Conservation (phyloP, 2,329 filamentous ascomycete species). For the Rhinocladiella similis region DNA sequence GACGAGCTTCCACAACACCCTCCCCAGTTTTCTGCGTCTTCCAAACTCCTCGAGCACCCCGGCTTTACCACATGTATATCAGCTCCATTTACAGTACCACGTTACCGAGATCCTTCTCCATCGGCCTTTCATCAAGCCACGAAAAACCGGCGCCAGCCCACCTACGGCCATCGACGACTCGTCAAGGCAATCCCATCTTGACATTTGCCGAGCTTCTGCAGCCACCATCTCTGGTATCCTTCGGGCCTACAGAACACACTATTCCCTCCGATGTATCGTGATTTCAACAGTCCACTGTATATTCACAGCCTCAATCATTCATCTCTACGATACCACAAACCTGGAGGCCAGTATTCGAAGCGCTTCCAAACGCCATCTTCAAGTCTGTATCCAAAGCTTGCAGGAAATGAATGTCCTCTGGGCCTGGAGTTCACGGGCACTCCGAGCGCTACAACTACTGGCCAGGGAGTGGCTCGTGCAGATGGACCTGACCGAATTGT, state of each 20-base stretch:
- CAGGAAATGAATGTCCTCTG: slow-evolving; percentile 9
- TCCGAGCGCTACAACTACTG: not conserved
- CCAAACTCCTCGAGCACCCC: not conserved
- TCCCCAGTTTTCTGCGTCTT: not conserved
- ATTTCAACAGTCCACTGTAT: slow-evolving; percentile 8
- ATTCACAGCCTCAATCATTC: slow-evolving; percentile 6
- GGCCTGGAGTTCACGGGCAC: not conserved
- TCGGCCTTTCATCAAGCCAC: slow-evolving; percentile 4
- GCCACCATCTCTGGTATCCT: slow-evolving; percentile 4
- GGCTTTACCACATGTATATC: not conserved
- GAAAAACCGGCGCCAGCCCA: not conserved
- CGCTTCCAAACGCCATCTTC: not conserved
- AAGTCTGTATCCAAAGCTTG: not conserved
- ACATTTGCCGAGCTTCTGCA: slow-evolving; percentile 4
- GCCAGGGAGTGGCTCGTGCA: not conserved
- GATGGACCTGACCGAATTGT: not conserved
- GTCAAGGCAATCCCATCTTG: not conserved
- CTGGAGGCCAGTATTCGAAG: not conserved
- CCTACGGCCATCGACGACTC: not conserved
- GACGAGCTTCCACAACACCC: not conserved
- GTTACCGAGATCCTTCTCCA: slow-evolving; percentile 4
- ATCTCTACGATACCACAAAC: not conserved
- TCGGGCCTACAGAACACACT: not conserved
- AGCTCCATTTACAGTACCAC: slow-evolving; percentile 8
- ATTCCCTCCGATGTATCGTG: not conserved